A percentile compares a stretch with the other conserved stretches of the same genome.
These are phyloP conservation scores for Trichosporon faecale DNA, from an alignment of 1,284 basidiomycete genomes.

Conservation along the genomic window DNA sequence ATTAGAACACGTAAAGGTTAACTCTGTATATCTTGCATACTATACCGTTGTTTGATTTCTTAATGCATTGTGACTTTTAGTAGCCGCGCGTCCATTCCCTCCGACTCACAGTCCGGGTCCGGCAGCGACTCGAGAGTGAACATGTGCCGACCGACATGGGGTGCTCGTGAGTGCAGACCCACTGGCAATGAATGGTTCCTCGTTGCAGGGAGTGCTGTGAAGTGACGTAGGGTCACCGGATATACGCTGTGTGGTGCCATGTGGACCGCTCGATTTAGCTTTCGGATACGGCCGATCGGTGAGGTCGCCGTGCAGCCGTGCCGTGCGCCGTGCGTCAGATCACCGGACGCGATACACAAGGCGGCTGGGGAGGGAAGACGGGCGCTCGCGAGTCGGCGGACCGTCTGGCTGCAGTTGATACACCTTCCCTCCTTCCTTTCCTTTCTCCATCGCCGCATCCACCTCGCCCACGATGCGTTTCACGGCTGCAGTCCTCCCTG, in stretches of 20 bases:
- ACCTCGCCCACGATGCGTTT: background rate
- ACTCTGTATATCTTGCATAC: slow-evolving; percentile 8
- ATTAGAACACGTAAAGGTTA: background rate
- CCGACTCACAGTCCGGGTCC: background rate
- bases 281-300: background rate
- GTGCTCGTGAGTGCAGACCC: background rate
- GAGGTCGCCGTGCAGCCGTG: background rate
- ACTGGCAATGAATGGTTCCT: background rate
- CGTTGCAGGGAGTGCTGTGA: background rate
- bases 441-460: background rate
- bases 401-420: too few species aligned
- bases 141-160: background rate
- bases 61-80: slow-evolving; percentile 12
- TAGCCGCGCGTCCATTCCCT: too few species aligned
- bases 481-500: slow-evolving; percentile 18
- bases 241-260: background rate
- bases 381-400: too few species aligned
- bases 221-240: background rate
- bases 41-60: slow-evolving; percentile 3
- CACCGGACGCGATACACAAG: background rate
- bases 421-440: background rate
- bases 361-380: too few species aligned
- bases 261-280: background rate
- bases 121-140: background rate
- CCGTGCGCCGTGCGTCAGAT: background rate